A percentile compares a stretch with the other conserved stretches of the same genome.
Evolutionary conservation across 208 protist genomes (phyloP).

Genomic region (Tritrichomonas musculus): DNA sequence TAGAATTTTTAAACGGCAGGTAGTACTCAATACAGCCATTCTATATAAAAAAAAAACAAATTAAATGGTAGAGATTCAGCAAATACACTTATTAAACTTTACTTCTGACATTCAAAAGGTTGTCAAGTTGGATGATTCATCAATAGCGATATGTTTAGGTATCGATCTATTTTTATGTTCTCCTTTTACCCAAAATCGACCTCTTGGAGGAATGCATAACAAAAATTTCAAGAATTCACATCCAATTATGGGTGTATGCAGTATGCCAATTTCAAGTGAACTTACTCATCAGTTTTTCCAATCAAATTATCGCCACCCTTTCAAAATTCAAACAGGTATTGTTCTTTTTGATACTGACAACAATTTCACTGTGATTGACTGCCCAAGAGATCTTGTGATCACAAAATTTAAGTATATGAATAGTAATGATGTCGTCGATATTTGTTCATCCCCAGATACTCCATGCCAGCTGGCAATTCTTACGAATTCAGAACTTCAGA

Average conservation of each 20-base stretch:
- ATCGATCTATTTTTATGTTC: neutral
- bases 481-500: neutral
- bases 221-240: neutral
- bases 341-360: neutral
- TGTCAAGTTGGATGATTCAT: neutral
- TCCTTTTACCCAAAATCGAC: neutral
- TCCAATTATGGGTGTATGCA: neutral
- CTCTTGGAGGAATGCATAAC: neutral
- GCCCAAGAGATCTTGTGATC: neutral
- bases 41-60: too few relatives aligned
- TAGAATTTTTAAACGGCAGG: too few relatives aligned
- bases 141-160: neutral
- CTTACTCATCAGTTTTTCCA: neutral
- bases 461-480: neutral
- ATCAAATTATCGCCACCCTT: neutral
- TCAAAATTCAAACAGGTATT: neutral
- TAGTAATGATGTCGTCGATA: neutral
- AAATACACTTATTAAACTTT: too few relatives aligned
- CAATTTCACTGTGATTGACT: neutral
- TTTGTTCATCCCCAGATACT: neutral
- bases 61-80: too few relatives aligned
- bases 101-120: neutral
- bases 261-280: neutral
- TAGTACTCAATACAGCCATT: too few relatives aligned
- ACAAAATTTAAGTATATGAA: neutral